Conservation (phyloP, 2,329 filamentous ascomycete genomes). For the Aspergillus jensenii region DNA sequence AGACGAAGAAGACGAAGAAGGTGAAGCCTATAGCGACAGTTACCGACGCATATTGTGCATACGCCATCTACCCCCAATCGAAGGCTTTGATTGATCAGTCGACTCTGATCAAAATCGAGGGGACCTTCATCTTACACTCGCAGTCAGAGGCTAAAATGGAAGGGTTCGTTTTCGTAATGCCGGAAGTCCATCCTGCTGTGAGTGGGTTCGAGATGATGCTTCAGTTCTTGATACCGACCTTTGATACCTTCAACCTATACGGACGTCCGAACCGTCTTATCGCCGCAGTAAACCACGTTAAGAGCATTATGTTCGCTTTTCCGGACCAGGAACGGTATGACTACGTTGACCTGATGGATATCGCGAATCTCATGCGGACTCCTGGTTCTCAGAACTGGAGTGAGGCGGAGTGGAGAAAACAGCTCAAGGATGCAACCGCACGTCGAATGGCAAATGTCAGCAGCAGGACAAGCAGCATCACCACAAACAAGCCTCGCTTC, state of each 20-base stretch:
- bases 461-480: constrained; percentile 54
- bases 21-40: constrained; percentile 86
- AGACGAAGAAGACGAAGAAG: constrained; percentile 92
- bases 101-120: constrained; percentile 90
- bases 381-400: constrained; percentile 75
- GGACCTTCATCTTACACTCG: constrained; percentile 82
- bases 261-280: constrained; percentile 83
- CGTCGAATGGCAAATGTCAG: constrained; percentile 38
- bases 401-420: constrained; percentile 85
- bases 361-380: constrained; percentile 74
- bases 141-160: constrained; percentile 75
- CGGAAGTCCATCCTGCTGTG: constrained; percentile 86
- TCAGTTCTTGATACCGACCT: constrained; percentile 87
- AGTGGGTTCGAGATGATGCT: constrained; percentile 95
- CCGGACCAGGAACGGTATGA: constrained; percentile 84
- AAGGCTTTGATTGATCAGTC: constrained; percentile 93
- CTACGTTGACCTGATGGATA: constrained; percentile 85
- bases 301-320: constrained; percentile 98
- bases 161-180: constrained; percentile 98
- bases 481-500: constrained; percentile 51
- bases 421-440: constrained; percentile 83
- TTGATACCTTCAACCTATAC: constrained; percentile 88
- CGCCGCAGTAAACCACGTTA: constrained; percentile 80
- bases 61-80: constrained; percentile 92
- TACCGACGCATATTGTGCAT: constrained; percentile 85